These are phyloP conservation scores for Mycena sp. DNA, from an alignment of 1,284 basidiomycete genomes.

Conservation along the genomic window DNA sequence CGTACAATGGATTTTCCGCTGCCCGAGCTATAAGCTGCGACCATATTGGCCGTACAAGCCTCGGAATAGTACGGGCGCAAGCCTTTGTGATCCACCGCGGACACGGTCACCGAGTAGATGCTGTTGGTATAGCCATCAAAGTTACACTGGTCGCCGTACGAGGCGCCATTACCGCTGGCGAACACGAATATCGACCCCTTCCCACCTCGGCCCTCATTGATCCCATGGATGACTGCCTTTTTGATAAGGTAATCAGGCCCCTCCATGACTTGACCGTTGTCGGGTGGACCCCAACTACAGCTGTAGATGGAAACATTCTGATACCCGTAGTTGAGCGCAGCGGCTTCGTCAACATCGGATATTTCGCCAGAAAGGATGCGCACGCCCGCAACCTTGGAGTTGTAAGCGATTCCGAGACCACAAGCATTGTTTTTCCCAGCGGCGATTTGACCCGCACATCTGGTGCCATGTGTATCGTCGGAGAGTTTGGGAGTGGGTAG, in stretches of 20 bases:
- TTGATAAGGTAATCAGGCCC: conserved; percentile 92
- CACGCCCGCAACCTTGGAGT: conserved; percentile 93
- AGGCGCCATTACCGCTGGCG: conserved; percentile 96
- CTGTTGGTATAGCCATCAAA: conserved; percentile 99
- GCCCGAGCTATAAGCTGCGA: conserved; percentile 96
- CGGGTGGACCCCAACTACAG: conserved; percentile 71
- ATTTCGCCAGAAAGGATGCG: conserved; percentile 98
- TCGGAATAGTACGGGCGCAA: conserved; percentile 98
- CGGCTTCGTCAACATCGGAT: conserved; percentile 96
- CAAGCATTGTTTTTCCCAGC: conserved; percentile 95
- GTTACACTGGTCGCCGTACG: conserved; percentile 96
- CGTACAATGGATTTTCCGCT: conserved; percentile 90
- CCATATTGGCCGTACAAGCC: conserved; percentile 95
- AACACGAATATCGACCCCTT: conserved; percentile 98
- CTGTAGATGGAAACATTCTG: conserved; percentile 95
- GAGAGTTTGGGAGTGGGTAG: conserved; percentile 88
- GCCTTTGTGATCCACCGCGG: conserved; percentile 92
- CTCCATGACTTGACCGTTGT: conserved; percentile 96
- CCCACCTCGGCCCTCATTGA: conserved; percentile 90
- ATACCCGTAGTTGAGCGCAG: conserved; percentile 94
- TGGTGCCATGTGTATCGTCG: conserved; percentile 97
- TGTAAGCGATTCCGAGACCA: conserved; percentile 94
- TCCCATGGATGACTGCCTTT: conserved; percentile 94
- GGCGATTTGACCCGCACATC: conserved; percentile 97
- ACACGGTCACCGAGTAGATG: conserved; percentile 96